A percentile compares a stretch with the other conserved stretches of the same genome.
Conservation (phyloP, 2,329 filamentous ascomycete species). For the Trichoderma koningiopsis region DNA sequence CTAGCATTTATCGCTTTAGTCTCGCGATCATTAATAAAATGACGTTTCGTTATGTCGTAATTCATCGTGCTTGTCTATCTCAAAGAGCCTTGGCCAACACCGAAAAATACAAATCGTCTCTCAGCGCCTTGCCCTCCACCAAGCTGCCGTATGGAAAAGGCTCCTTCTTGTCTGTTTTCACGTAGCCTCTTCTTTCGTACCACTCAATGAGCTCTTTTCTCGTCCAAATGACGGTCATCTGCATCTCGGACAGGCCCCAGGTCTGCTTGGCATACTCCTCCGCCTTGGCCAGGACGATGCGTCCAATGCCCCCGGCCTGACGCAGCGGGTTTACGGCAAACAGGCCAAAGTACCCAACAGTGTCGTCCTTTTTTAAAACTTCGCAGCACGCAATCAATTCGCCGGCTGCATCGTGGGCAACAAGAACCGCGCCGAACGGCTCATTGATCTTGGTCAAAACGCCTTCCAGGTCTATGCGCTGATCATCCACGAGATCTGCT, state of each 20-base stretch:
- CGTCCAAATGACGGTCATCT: slow-evolving; percentile 49
- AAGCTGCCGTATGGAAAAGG: slow-evolving; percentile 48
- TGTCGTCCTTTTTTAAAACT: slow-evolving; percentile 36
- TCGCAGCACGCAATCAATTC: slow-evolving; percentile 49
- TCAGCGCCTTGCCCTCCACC: slow-evolving; percentile 41
- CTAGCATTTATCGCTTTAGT: not conserved
- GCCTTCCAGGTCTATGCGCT: slow-evolving; percentile 44
- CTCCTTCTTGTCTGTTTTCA: slow-evolving; percentile 43
- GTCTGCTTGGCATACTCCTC: slow-evolving; percentile 42
- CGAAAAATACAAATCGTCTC: slow-evolving; percentile 49
- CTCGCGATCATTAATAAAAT: not conserved
- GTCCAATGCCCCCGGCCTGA: slow-evolving; percentile 50
- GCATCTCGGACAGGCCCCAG: slow-evolving; percentile 35
- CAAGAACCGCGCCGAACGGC: slow-evolving; percentile 41
- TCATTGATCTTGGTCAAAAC: slow-evolving; percentile 46
- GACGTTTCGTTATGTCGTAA: not conserved
- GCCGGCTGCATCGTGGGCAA: slow-evolving; percentile 38
- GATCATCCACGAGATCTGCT: slow-evolving; percentile 46
- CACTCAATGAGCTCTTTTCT: slow-evolving; percentile 49
- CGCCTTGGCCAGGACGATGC: slow-evolving; percentile 44
- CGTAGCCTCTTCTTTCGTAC: slow-evolving; percentile 51
- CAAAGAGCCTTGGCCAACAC: slow-evolving; percentile 45
- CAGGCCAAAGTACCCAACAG: slow-evolving; percentile 38
- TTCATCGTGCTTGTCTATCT: not conserved
- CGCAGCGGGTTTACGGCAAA: slow-evolving; percentile 49